A percentile compares a stretch with the other conserved stretches of the same genome.
phyloP scores from a whole-genome alignment of 1,139 yeast genomes.

The Lodderomyces orthopsilosis region DNA sequence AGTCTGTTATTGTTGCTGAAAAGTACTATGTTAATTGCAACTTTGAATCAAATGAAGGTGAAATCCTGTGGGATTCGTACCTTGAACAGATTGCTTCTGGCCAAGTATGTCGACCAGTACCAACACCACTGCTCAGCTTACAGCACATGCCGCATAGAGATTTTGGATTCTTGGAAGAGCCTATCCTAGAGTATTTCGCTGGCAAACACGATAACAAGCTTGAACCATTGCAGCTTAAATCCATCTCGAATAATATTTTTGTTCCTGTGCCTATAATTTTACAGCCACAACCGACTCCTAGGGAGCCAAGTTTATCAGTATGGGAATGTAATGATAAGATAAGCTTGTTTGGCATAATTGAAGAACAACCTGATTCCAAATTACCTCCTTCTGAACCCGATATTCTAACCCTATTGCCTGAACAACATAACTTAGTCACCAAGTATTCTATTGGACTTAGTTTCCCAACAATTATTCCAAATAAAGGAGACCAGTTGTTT shows the following conservation, averaged over 20 bases:
- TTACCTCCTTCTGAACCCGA: not conserved
- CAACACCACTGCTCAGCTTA: not conserved
- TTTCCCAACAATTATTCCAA: not conserved
- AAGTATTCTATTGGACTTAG: conserved; percentile 1
- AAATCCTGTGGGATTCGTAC: not conserved
- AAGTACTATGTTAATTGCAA: not conserved
- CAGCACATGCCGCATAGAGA: not conserved
- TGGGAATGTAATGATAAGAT: not conserved
- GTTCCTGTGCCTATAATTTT: not conserved
- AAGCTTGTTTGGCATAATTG: not conserved
- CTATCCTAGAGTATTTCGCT: not conserved
- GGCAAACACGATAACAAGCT: not conserved
- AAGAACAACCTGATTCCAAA: not conserved
- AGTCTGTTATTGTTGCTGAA: not conserved
- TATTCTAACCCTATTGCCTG: not conserved
- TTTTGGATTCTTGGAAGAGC: not conserved
- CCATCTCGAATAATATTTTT: not conserved
- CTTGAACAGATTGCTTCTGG: not conserved
- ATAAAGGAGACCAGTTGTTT: not conserved
- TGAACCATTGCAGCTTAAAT: not conserved
- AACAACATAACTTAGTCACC: not conserved
- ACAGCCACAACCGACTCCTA: not conserved
- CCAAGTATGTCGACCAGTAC: not conserved
- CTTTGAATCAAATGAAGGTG: not conserved
- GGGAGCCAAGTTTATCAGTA: not conserved